Evolutionary conservation across 768 basidiomycete genomes (phyloP).

Genomic region (Epithele typhae): DNA sequence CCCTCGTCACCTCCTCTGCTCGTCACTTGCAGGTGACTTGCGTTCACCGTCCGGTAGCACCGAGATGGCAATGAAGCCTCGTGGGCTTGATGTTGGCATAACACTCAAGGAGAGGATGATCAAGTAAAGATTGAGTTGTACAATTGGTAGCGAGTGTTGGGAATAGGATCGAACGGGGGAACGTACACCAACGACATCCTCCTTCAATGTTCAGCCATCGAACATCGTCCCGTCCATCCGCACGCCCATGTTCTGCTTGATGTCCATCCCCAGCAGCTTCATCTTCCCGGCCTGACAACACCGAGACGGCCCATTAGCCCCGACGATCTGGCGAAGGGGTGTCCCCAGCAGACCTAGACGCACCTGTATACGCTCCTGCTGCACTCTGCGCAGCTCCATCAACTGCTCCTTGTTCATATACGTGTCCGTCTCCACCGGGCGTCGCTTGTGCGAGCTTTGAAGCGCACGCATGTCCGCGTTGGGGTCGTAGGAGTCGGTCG

Average conservation of each 20-base stretch:
- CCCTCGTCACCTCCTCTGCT: no score
- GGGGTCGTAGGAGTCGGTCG: slow-evolving; percentile 76
- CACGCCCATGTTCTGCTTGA: slow-evolving; percentile 81
- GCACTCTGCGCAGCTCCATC: slow-evolving; percentile 74
- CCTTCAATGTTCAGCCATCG: slow-evolving; percentile 46
- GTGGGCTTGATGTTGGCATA: no score
- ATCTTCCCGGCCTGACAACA: slow-evolving; percentile 63
- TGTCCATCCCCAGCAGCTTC: slow-evolving; percentile 85
- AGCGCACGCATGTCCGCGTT: slow-evolving; percentile 79
- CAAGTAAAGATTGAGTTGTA: no score
- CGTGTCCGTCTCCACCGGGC: slow-evolving; percentile 60
- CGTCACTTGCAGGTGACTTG: no score
- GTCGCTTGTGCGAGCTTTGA: slow-evolving; percentile 65
- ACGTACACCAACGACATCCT: no score
- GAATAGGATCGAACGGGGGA: no score
- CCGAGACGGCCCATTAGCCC: no score
- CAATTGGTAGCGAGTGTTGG: no score
- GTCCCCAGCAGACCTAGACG: slow-evolving; percentile 17
- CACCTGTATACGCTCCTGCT: slow-evolving; percentile 82
- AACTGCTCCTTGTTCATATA: slow-evolving; percentile 79
- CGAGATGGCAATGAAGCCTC: no score
- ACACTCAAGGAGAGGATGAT: no score
- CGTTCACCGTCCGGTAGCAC: no score
- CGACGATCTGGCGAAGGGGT: no score
- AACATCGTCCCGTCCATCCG: slow-evolving; percentile 76